Evolutionary conservation across 257 asterid genomes (phyloP), one percentile per base, ranked within the genome.

Genomic region (Handroanthus guayacan): DNA sequence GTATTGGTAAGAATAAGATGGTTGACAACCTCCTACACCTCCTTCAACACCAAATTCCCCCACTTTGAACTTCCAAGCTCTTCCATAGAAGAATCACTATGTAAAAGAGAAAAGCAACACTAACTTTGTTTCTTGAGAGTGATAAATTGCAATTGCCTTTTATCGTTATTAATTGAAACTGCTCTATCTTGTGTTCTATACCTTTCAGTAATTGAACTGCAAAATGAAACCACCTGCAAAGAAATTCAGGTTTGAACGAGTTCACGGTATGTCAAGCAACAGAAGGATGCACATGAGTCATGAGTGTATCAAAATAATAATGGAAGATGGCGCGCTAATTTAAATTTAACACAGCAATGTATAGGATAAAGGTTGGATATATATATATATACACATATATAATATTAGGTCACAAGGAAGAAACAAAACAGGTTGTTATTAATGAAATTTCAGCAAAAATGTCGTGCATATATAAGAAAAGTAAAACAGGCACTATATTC

Each of bases 161-260:
- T 79, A 79, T 79, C 67, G 73, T 74, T 67, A 5, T 52, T 48
- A 79, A 44, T 50, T 13, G 51, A 65, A 72, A 20, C 71, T 14
- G 75, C 75, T 34, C 69, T 43, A 62, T 73, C 63, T 65, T 66
- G 72, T 70, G 72, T 62, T 70, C 74, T 71, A 62, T 71, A 55
- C 66, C 73, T 54, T 67, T 72, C 38, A 67, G 44, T 48, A 17
- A 73, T n/a, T 65, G 36, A 73, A 66, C 51, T 38, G 50, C 38
- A 55, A 61, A 51, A 63, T 13, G 51, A 51, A 61, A 79, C 72
- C 72, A 60, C 70, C 76, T 58, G 76, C 60, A 73, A 67, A 1
- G 10, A 20, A 38, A 79, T 57, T 31, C 51, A 60, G 48, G 9
- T 41, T 38, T 43, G 71, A 43, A 34, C 58, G 37, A 45, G 14